Conservation (phyloP, 2,329 filamentous ascomycete species). For the Colletotrichum costaricense region DNA sequence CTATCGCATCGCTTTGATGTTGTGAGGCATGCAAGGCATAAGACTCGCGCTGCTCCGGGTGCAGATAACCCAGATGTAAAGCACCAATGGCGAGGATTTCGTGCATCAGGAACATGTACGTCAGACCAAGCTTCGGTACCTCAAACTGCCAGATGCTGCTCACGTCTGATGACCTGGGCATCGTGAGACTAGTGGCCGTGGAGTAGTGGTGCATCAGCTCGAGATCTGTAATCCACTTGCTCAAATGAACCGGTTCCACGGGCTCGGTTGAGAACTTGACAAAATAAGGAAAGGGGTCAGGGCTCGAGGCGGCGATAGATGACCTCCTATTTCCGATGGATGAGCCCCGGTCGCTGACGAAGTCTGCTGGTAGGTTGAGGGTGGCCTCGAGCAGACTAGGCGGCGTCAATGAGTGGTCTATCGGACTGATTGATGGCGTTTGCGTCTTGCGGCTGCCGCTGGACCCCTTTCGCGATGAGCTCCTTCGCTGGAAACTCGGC, state of each 20-base stretch:
- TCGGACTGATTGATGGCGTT: conserved; percentile 17
- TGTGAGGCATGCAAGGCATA: conserved; percentile 44
- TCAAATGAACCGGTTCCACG: conserved; percentile 34
- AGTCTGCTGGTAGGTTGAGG: conserved; percentile 11
- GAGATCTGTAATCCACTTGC: conserved; percentile 48
- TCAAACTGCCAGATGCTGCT: conserved; percentile 45
- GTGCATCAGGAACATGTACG: conserved; percentile 44
- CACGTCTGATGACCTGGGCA: conserved; percentile 42
- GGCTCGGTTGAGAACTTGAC: conserved; percentile 39
- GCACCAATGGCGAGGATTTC: conserved; percentile 46
- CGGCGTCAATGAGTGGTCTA: conserved; percentile 17
- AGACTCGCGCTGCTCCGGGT: conserved; percentile 39
- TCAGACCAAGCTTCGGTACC: conserved; percentile 41
- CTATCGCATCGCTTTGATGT: conserved; percentile 46
- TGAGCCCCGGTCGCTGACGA: conserved; percentile 13
- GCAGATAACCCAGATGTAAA: conserved; percentile 43
- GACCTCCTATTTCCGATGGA: conserved; percentile 1
- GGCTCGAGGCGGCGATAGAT: conserved; percentile 21
- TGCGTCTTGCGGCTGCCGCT: conserved; percentile 13
- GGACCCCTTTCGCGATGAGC: conserved; percentile 8
- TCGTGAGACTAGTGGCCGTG: conserved; percentile 42
- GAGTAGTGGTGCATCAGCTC: conserved; percentile 51
- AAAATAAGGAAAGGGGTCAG: conserved; percentile 38
- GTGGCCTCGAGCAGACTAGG: conserved; percentile 13
- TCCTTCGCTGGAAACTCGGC: conserved; percentile 2